Evolutionary conservation across 495 filamentous ascomycete genomes (phyloP), one percentile per base, ranked within the genome.

Genomic region (Penicillium salamii): DNA sequence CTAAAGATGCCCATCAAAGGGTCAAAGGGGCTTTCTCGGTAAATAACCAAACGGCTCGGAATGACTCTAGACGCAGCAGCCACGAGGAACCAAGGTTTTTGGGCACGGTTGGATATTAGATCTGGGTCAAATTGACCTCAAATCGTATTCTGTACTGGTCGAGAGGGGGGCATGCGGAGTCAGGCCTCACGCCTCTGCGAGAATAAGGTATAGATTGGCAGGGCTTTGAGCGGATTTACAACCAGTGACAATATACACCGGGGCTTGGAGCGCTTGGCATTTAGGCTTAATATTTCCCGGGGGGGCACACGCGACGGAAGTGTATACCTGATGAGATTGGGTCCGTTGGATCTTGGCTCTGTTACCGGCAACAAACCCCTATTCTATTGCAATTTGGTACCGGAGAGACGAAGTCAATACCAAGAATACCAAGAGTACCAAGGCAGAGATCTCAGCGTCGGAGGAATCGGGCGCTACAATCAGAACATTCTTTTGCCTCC

Each of bases 401-500:
- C n/a, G n/a, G n/a, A n/a, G n/a, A 26, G 23, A 26, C 23, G 23
- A 26, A 26, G 23, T 26, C 23, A 26, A 8, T 26, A 26, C 23
- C 23, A 26, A 26, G 23, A 26, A 26, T 26, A 26, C 23, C 23
- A 26, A 26, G n/a, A 17, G 21, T n/a, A 33, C 17, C 31, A 19
- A 36, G 23, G 23, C 23, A 32, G 24, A 42, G 23, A 49, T 53
- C 15, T 44, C 32, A 29, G 41, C 41, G 21, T 46, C 51, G 39
- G 51, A 54, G 45, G 38, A 49, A 49, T 54, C 51, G 45, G 42
- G 39, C 40, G 28, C 48, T 45, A 43, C 49, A 45, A 24, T 50
- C 48, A 61, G 61, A 61, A 61, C 60, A 61, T 61, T 61, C 57
- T 55, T 62, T 52, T 49, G 57, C 44, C 60, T 55, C 54, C 57